Evolutionary conservation across 225 moss, liverwort and hornwort genomes (phyloP).

Genomic region (Marchantia polymorpha): DNA sequence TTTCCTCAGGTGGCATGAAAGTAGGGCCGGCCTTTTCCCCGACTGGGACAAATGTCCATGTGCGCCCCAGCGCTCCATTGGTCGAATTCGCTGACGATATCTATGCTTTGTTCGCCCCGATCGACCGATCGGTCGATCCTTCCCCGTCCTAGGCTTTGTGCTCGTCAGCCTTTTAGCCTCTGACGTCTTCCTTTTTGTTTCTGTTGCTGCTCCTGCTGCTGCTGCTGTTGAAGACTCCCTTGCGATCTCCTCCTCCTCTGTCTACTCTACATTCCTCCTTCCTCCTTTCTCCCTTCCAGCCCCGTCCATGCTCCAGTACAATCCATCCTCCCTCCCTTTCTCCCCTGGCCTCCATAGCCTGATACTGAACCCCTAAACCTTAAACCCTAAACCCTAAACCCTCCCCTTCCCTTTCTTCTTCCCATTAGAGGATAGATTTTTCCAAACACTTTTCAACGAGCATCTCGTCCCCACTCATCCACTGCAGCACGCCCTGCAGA

Average conservation of each 20-base stretch:
- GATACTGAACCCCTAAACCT: neutral
- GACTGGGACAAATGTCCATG: neutral
- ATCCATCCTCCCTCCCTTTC: neutral
- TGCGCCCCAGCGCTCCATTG: neutral
- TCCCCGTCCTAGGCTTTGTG: neutral
- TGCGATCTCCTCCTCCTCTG: neutral
- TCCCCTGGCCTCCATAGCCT: neutral
- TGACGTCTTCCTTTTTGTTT: neutral
- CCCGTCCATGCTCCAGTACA: neutral
- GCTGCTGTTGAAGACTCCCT: neutral
- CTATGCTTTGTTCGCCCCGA: neutral
- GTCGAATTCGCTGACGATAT: neutral
- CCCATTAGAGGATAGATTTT: no score
- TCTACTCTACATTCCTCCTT: neutral
- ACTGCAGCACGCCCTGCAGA: no score
- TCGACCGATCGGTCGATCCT: neutral
- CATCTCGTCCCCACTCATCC: no score
- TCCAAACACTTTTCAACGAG: no score
- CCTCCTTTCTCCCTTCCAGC: neutral
- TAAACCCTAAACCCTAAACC: neutral
- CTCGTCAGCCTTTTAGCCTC: neutral
- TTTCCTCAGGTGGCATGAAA: neutral
- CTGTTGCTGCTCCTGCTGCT: neutral
- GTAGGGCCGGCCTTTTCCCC: neutral
- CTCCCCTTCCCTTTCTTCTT: no score